Evolutionary conservation across 306 rosid species (phyloP).

Genomic region (Trichosanthes cucumerina): DNA sequence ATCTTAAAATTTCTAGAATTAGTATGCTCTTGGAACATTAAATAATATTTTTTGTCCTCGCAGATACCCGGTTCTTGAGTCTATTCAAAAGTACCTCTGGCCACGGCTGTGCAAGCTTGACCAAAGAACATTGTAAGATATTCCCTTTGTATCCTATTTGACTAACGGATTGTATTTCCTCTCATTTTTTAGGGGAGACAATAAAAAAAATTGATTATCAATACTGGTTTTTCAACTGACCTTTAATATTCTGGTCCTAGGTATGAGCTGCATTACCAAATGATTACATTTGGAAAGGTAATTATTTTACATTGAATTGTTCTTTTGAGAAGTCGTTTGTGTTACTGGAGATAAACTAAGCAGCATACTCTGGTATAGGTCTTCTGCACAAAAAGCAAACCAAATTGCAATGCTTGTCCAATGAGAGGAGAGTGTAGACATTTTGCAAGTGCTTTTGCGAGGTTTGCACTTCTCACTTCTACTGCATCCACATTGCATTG

Average conservation of each 20-base stretch:
- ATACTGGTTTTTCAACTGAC: background rate
- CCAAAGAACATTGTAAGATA: constrained; percentile 34
- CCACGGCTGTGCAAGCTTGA: constrained; percentile 42
- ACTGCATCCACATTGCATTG: background rate
- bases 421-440: constrained; percentile 44
- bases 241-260: constrained; percentile 16
- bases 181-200: background rate
- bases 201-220: background rate
- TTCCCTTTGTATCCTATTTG: background rate
- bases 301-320: background rate
- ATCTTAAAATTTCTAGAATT: background rate
- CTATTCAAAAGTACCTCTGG: constrained; percentile 65
- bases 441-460: constrained; percentile 40
- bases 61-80: constrained; percentile 48
- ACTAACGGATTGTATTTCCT: background rate
- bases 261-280: constrained; percentile 66
- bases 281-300: constrained; percentile 82
- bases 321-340: background rate
- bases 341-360: background rate
- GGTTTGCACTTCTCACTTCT: constrained; percentile 26
- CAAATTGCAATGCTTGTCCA: constrained; percentile 70
- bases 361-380: constrained; percentile 27
- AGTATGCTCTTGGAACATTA: background rate
- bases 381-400: constrained; percentile 45
- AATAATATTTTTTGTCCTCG: background rate